phyloP scores from a whole-genome alignment of 108 stramenopile genomes.

The Halocafeteria seosinensis region DNA sequence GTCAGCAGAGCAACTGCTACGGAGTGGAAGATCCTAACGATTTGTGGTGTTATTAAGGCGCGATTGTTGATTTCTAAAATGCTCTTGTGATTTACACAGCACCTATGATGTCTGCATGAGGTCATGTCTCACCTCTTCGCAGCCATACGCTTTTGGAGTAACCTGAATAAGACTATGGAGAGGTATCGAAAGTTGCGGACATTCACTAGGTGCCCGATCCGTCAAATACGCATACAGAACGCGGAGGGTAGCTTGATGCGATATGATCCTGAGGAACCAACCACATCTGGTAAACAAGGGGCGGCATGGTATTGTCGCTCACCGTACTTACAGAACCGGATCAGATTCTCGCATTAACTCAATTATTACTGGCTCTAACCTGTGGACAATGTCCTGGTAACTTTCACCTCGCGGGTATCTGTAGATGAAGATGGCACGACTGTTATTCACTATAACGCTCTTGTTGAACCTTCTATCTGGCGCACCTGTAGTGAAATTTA shows the following conservation, averaged over 20 bases:
- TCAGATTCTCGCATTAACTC: conserved; percentile 91
- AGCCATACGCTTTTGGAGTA: conserved; percentile 79
- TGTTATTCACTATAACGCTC: conserved; percentile 21
- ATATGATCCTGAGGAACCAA: no score
- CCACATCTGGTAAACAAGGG: no score
- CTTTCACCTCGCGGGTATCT: conserved; percentile 65
- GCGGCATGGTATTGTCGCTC: no score
- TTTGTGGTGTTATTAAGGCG: no score
- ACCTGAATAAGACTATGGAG: conserved; percentile 91
- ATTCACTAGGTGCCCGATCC: conserved; percentile 76
- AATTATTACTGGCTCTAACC: conserved; percentile 84
- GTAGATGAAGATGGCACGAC: no score
- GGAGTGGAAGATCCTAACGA: no score
- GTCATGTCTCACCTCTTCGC: conserved; percentile 69
- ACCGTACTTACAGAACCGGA: conserved; percentile 77
- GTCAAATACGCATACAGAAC: conserved; percentile 95
- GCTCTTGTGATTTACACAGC: no score
- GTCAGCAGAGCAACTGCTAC: no score
- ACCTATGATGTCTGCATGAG: no score
- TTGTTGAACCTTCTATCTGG: conserved; percentile 62
- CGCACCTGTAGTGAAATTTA: conserved; percentile 78
- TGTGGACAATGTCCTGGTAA: conserved; percentile 90
- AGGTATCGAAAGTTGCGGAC: conserved; percentile 85
- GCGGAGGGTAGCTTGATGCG: conserved; percentile 73
- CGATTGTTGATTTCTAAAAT: no score